Evolutionary conservation across 1,284 basidiomycete genomes (phyloP).

Genomic region (Ceratobasidium sp.): DNA sequence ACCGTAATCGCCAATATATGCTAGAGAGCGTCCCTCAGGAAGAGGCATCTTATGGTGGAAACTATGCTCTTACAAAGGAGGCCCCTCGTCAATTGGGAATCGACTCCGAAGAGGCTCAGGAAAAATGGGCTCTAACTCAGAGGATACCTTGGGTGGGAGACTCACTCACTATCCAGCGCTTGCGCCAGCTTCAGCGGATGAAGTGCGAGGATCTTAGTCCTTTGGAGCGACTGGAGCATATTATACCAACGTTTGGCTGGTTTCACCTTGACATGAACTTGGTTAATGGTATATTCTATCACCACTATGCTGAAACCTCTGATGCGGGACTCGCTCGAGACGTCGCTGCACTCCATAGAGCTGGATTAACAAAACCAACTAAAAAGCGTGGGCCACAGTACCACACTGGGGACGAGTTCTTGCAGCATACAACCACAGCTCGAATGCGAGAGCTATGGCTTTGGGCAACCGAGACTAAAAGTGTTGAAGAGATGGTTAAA

Average conservation of each 20-base stretch:
- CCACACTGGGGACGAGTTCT: not conserved
- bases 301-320: not conserved
- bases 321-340: not conserved
- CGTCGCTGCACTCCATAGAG: not conserved
- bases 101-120: not conserved
- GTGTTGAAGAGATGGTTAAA: not conserved
- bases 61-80: not conserved
- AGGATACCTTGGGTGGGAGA: not conserved
- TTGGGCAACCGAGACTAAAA: not conserved
- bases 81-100: not conserved
- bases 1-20: not conserved
- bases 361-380: not conserved
- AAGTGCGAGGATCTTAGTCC: not conserved
- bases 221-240: not conserved
- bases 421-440: not conserved
- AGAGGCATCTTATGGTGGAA: constrained; percentile 1
- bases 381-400: not conserved
- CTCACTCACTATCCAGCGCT: not conserved
- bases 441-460: not conserved
- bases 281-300: not conserved
- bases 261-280: constrained; percentile 2
- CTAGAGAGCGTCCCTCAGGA: not conserved
- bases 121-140: not conserved
- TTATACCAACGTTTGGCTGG: not conserved
- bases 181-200: not conserved